A percentile compares a stretch with the other conserved stretches of the same genome.
Conservation (phyloP, 441 rosid species). For the Pelargonium myrrhifolium region DNA sequence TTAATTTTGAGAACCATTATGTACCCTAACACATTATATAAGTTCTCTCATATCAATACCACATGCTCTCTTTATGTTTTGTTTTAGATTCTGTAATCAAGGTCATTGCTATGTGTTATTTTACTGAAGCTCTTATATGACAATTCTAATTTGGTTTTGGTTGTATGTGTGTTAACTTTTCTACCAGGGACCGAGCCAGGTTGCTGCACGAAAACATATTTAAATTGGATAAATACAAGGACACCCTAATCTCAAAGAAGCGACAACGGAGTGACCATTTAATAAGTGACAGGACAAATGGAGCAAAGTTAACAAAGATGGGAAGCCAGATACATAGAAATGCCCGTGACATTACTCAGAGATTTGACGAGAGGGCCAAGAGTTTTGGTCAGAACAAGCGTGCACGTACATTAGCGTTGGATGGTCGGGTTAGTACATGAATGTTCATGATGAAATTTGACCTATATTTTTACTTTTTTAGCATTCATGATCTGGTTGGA, state of each 20-base stretch:
- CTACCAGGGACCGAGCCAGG: slow-evolving; percentile 39
- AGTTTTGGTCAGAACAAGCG: slow-evolving; percentile 39
- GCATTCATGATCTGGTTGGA: neutral
- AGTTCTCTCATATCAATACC: neutral
- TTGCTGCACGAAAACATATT: slow-evolving; percentile 33
- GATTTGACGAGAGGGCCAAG: slow-evolving; percentile 47
- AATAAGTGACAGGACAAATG: slow-evolving; percentile 34
- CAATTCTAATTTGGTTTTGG: neutral
- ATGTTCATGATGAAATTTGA: neutral
- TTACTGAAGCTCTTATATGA: neutral
- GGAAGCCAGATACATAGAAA: slow-evolving; percentile 37
- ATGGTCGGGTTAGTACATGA: slow-evolving; percentile 41
- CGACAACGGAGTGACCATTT: slow-evolving; percentile 39
- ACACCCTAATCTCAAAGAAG: slow-evolving; percentile 35
- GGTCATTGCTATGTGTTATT: neutral
- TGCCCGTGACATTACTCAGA: slow-evolving; percentile 38
- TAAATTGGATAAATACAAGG: slow-evolving; percentile 32
- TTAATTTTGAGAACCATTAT: neutral
- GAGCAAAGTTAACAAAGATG: slow-evolving; percentile 31
- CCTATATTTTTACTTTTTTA: slow-evolving; percentile 6
- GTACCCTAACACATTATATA: neutral
- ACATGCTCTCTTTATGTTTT: neutral
- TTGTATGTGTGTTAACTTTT: slow-evolving; percentile 13
- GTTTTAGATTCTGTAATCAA: neutral
- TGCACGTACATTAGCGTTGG: slow-evolving; percentile 41